Evolutionary conservation across 257 asterid species (phyloP).

Genomic region (Catharanthus roseus): DNA sequence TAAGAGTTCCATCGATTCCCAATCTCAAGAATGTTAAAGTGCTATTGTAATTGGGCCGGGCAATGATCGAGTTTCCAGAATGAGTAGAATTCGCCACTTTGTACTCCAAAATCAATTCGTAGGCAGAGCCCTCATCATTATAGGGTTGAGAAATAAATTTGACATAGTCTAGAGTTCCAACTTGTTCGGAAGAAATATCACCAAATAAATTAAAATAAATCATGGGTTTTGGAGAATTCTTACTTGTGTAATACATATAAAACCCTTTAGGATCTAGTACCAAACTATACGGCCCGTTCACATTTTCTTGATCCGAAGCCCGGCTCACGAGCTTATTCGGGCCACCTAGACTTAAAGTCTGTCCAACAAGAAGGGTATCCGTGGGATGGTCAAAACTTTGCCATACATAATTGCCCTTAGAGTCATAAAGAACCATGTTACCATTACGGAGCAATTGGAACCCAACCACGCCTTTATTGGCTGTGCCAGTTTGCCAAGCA

Average conservation of each 20-base stretch:
- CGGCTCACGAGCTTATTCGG: conserved; percentile 25
- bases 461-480: conserved; percentile 26
- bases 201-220: background rate
- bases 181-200: too few relatives aligned
- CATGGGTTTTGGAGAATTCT: conserved; percentile 14
- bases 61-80: background rate
- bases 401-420: conserved; percentile 22
- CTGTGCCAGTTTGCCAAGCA: conserved; percentile 24
- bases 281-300: conserved; percentile 24
- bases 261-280: conserved; percentile 23
- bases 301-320: conserved; percentile 6
- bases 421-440: conserved; percentile 26
- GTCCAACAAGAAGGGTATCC: conserved; percentile 30
- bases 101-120: background rate
- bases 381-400: conserved; percentile 34
- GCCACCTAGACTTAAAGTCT: conserved; percentile 12
- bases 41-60: conserved; percentile 3
- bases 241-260: conserved; percentile 23
- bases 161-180: background rate
- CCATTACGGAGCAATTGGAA: conserved; percentile 25
- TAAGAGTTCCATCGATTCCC: background rate
- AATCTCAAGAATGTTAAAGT: background rate
- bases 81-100: background rate
- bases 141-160: background rate
- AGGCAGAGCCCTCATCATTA: background rate